Evolutionary conservation across 2,329 filamentous ascomycete species (phyloP).

Genomic region (Decorospora gaudefroyi): DNA sequence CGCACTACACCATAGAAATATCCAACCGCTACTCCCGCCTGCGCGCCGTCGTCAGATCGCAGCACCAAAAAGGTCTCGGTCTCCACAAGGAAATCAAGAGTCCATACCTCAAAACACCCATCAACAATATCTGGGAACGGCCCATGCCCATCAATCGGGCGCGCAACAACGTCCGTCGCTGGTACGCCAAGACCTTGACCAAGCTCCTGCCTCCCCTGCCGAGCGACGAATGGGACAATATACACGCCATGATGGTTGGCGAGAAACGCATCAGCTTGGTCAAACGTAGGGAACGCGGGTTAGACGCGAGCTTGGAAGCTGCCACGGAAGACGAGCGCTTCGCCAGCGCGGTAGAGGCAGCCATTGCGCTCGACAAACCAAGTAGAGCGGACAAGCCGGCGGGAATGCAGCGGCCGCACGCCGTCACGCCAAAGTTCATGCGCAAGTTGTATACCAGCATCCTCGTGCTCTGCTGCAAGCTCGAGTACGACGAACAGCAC

Average conservation of each 20-base stretch:
- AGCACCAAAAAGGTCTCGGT: constrained; percentile 24
- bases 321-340: constrained; percentile 8
- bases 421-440: constrained; percentile 53
- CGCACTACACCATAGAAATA: constrained; percentile 29
- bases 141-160: constrained; percentile 53
- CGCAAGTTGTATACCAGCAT: constrained; percentile 51
- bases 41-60: constrained; percentile 34
- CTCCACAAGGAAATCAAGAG: constrained; percentile 33
- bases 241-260: constrained; percentile 49
- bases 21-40: constrained; percentile 41
- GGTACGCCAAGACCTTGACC: constrained; percentile 52
- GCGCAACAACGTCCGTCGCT: constrained; percentile 50
- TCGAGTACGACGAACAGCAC: constrained; percentile 45
- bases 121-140: constrained; percentile 53
- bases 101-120: constrained; percentile 44
- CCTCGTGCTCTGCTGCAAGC: constrained; percentile 50
- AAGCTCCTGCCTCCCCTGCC: constrained; percentile 54
- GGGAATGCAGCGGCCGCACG: constrained; percentile 37
- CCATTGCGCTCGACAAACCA: constrained; percentile 33
- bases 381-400: constrained; percentile 32
- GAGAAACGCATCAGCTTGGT: constrained; percentile 32
- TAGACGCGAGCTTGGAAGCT: background rate
- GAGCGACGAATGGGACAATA: constrained; percentile 49
- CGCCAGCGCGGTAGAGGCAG: constrained; percentile 17
- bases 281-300: constrained; percentile 25